phyloP scores from a whole-genome alignment of 345 rosid species.

The Ceriops decandra region DNA sequence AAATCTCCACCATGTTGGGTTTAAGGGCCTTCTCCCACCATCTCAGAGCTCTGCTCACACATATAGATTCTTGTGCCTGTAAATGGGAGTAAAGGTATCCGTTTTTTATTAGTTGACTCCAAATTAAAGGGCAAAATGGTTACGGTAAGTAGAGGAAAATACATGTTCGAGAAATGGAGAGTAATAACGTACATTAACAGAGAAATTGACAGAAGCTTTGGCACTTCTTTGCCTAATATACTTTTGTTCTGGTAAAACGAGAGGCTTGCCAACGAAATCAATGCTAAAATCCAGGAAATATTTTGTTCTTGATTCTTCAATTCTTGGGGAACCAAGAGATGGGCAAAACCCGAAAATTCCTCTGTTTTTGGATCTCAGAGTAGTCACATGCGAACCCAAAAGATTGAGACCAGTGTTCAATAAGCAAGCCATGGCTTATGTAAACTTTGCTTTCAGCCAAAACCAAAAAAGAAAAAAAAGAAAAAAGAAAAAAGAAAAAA shows the following conservation, averaged over 20 bases:
- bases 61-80: slow-evolving; percentile 45
- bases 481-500: no score
- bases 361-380: slow-evolving; percentile 16
- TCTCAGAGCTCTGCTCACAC: slow-evolving; percentile 48
- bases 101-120: neutral
- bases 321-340: slow-evolving; percentile 20
- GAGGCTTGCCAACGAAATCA: slow-evolving; percentile 35
- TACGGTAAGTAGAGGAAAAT: neutral
- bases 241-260: slow-evolving; percentile 31
- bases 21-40: slow-evolving; percentile 75
- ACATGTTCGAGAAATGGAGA: neutral
- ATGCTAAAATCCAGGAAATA: slow-evolving; percentile 26
- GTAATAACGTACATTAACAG: slow-evolving; percentile 38
- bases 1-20: slow-evolving; percentile 66
- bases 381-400: slow-evolving; percentile 24
- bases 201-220: slow-evolving; percentile 25
- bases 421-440: slow-evolving; percentile 32
- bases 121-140: neutral
- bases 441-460: neutral
- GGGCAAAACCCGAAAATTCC: slow-evolving; percentile 21
- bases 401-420: slow-evolving; percentile 17
- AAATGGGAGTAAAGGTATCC: slow-evolving; percentile 9
- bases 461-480: neutral
- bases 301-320: slow-evolving; percentile 24
- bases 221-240: slow-evolving; percentile 23